Evolutionary conservation across 2,329 filamentous ascomycete genomes (phyloP).

Genomic region (Claviceps sp.): DNA sequence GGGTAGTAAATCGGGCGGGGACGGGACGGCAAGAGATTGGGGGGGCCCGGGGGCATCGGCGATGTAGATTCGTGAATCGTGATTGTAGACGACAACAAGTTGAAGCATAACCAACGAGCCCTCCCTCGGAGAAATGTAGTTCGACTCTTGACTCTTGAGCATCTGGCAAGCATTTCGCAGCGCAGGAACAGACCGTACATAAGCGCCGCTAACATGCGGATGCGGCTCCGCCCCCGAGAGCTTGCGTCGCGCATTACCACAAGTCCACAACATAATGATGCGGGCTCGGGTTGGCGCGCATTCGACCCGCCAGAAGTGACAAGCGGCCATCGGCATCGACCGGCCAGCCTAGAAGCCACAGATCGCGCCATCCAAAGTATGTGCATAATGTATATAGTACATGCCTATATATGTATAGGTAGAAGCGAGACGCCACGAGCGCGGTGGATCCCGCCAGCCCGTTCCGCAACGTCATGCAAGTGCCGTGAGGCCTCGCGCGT

Average conservation of each 20-base stretch:
- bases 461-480: not conserved
- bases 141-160: not conserved
- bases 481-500: not conserved
- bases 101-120: too few relatives aligned
- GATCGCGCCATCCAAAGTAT: slow-evolving; percentile 1
- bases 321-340: too few relatives aligned
- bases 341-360: not conserved
- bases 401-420: not conserved
- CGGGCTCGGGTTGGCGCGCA: not conserved
- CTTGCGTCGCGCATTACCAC: slow-evolving; percentile 1
- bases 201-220: not conserved
- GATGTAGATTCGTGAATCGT: too few relatives aligned
- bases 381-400: not conserved
- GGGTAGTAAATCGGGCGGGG: too few relatives aligned
- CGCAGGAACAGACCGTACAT: not conserved
- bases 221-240: slow-evolving; percentile 1
- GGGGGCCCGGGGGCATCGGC: too few relatives aligned
- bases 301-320: too few relatives aligned
- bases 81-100: too few relatives aligned
- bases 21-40: too few relatives aligned
- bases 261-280: slow-evolving; percentile 5
- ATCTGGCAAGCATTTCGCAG: not conserved
- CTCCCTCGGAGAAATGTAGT: not conserved
- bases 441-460: not conserved
- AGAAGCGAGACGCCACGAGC: slow-evolving; percentile 6